Evolutionary conservation across 2,329 filamentous ascomycete genomes (phyloP).

Genomic region (Tolypocladium amazonense): DNA sequence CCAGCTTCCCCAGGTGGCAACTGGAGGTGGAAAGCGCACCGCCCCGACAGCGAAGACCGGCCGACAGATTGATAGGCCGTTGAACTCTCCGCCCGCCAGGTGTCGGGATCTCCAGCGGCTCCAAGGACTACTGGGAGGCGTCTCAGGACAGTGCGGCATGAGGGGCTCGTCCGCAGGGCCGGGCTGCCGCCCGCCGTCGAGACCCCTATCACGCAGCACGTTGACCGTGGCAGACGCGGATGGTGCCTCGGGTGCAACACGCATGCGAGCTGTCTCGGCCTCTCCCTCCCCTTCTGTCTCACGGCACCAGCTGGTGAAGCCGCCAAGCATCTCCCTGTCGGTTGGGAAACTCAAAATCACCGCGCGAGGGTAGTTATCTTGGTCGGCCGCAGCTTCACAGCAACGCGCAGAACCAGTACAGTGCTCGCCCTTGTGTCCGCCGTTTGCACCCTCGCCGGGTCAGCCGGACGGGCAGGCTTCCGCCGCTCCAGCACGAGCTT

Average conservation of each 20-base stretch:
- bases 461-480: background rate
- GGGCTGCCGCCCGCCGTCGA: background rate
- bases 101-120: background rate
- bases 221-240: background rate
- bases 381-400: background rate
- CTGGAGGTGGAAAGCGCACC: background rate
- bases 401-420: background rate
- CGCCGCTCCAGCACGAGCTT: background rate
- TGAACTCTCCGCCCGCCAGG: background rate
- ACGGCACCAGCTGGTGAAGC: background rate
- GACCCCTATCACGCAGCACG: background rate
- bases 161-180: background rate
- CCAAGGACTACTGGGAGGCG: background rate
- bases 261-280: background rate
- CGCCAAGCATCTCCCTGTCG: background rate
- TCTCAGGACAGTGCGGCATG: background rate
- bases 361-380: background rate
- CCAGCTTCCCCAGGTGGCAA: background rate
- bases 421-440: background rate
- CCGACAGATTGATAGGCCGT: background rate
- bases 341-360: background rate
- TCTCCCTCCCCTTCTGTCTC: background rate
- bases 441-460: background rate
- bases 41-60: background rate
- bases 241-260: background rate